phyloP scores from a whole-genome alignment of 768 basidiomycete genomes.

The Pholiota conissans region DNA sequence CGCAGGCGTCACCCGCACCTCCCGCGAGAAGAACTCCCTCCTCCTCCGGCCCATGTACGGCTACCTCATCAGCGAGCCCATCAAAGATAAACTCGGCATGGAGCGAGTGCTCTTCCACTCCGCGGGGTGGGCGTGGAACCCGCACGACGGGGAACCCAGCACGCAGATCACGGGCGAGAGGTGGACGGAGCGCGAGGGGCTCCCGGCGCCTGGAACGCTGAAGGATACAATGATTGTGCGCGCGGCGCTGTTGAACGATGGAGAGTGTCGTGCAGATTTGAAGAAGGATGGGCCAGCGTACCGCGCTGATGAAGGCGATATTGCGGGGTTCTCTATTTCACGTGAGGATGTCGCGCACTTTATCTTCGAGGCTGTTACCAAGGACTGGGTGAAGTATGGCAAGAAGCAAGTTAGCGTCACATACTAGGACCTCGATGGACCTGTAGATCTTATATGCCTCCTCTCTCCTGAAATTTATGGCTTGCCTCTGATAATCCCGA shows the following conservation, averaged over 20 bases:
- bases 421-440: constrained; percentile 32
- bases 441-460: too few relatives aligned
- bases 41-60: constrained; percentile 47
- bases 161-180: constrained; percentile 37
- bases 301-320: constrained; percentile 39
- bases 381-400: constrained; percentile 52
- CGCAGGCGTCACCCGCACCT: constrained; percentile 43
- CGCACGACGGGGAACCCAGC: constrained; percentile 33
- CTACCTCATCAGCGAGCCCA: constrained; percentile 41
- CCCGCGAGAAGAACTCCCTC: constrained; percentile 45
- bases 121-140: constrained; percentile 50
- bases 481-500: too few relatives aligned
- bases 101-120: constrained; percentile 52
- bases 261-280: constrained; percentile 39
- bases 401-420: constrained; percentile 48
- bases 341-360: constrained; percentile 68
- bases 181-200: constrained; percentile 41
- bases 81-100: constrained; percentile 60
- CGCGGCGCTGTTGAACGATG: constrained; percentile 57
- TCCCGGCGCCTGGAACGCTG: constrained; percentile 43
- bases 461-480: too few relatives aligned
- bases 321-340: constrained; percentile 48
- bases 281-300: constrained; percentile 44
- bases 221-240: constrained; percentile 49
- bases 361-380: constrained; percentile 45